Conservation (phyloP, 2,329 filamentous ascomycete genomes). For the Helotiales sp. region DNA sequence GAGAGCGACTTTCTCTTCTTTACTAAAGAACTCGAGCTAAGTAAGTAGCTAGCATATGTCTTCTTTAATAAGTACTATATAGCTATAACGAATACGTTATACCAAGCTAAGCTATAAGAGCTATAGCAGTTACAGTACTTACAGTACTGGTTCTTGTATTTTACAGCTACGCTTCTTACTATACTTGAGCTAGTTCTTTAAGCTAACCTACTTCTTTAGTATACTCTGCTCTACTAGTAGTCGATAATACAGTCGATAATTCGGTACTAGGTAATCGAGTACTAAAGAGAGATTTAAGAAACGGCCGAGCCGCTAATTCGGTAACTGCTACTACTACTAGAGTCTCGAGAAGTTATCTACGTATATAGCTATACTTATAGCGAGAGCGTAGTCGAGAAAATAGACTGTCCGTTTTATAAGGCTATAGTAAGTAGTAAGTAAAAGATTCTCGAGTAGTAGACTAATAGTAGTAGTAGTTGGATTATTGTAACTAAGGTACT, state of each 20-base stretch:
- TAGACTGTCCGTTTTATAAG: slow-evolving; percentile 10
- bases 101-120: slow-evolving; percentile 1
- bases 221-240: not conserved
- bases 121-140: slow-evolving; percentile 9
- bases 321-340: not conserved
- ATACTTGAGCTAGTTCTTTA: not conserved
- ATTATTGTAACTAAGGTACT: not conserved
- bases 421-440: not conserved
- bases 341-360: slow-evolving; percentile 4
- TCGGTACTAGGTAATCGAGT: not conserved
- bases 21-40: slow-evolving; percentile 1
- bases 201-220: not conserved
- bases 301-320: not conserved
- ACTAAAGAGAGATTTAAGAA: not conserved
- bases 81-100: slow-evolving; percentile 3
- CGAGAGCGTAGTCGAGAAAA: not conserved
- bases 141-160: slow-evolving; percentile 4
- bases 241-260: not conserved
- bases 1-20: slow-evolving; percentile 1
- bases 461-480: not conserved
- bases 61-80: slow-evolving; percentile 13
- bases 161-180: slow-evolving; percentile 1
- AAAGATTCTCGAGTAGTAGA: not conserved
- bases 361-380: not conserved
- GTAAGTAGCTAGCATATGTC: not conserved